Percentiles rank a stretch among this genome's conserved stretches.
phyloP scores from a whole-genome alignment of 2,329 filamentous ascomycete species.

The Epichloe brachyelytri region DNA sequence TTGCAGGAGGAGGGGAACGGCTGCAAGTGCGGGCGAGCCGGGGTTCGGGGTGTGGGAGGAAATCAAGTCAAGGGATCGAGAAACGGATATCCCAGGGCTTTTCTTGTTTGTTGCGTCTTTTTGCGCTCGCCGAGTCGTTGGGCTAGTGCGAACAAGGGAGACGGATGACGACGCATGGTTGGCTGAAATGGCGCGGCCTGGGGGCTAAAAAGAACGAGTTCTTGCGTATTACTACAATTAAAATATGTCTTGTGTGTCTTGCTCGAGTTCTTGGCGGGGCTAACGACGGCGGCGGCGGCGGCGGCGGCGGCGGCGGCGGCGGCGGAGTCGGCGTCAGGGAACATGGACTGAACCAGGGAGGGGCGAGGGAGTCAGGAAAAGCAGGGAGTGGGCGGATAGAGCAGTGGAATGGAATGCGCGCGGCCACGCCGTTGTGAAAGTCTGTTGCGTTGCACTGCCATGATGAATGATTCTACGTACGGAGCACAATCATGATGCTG shows the following conservation, averaged over 20 bases:
- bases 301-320: not conserved
- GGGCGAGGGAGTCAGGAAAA: not conserved
- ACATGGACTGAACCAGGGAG: not conserved
- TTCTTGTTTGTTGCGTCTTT: not conserved
- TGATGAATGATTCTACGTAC: no score
- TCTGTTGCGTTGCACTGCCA: no score
- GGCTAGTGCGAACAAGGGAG: conserved; percentile 5
- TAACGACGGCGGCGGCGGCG: conserved; percentile 1
- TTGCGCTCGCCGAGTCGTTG: not conserved
- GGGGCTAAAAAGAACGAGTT: conserved; percentile 1
- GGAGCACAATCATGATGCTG: not conserved
- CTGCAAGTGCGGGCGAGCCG: conserved; percentile 5
- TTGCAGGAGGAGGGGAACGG: conserved; percentile 6
- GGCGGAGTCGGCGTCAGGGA: not conserved
- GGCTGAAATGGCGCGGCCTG: conserved; percentile 19
- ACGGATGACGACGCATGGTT: conserved; percentile 22
- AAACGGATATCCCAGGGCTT: not conserved
- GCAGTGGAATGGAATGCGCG: no score
- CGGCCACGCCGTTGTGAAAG: no score
- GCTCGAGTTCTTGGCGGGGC: not conserved
- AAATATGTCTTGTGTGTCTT: not conserved
- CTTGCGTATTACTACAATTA: no score
- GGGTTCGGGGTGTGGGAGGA: not conserved
- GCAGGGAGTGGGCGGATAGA: not conserved
- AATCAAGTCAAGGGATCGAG: not conserved